These are phyloP conservation scores for Venturiaceae sp. DNA, from an alignment of 2,329 filamentous ascomycete species.

Conservation along the genomic window DNA sequence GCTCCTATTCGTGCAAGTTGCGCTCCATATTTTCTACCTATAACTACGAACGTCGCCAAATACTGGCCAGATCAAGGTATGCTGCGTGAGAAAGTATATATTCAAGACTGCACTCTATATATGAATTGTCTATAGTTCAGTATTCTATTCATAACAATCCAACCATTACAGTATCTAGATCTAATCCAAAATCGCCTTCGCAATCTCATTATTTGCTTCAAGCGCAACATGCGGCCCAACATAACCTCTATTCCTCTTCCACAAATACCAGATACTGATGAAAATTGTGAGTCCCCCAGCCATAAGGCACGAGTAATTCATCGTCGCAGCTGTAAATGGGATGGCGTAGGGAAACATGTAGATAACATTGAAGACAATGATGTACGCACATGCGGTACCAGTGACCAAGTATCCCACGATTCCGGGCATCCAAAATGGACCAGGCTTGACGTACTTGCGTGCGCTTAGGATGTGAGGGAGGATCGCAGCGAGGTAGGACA, in stretches of 20 bases:
- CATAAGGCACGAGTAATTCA: constrained; percentile 47
- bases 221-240: neutral
- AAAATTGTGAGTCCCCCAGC: constrained; percentile 35
- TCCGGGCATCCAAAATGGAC: constrained; percentile 43
- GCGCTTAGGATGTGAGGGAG: constrained; percentile 40
- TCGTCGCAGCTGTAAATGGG: constrained; percentile 23
- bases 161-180: too few species aligned
- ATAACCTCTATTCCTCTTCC: neutral
- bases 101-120: too few species aligned
- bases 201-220: neutral
- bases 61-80: too few species aligned
- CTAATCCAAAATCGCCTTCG: neutral
- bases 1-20: too few species aligned
- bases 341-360: constrained; percentile 41
- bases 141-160: too few species aligned
- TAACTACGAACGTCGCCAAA: too few species aligned
- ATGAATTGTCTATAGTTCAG: too few species aligned
- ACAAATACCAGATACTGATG: neutral
- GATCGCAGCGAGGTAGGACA: constrained; percentile 43
- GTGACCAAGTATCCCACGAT: constrained; percentile 40
- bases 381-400: constrained; percentile 39
- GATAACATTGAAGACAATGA: constrained; percentile 46
- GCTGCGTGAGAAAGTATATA: too few species aligned
- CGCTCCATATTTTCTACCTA: too few species aligned
- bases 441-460: constrained; percentile 40